phyloP scores from a whole-genome alignment of 176 grass and related monocot genomes.

The Bothriochloa decipiens region DNA sequence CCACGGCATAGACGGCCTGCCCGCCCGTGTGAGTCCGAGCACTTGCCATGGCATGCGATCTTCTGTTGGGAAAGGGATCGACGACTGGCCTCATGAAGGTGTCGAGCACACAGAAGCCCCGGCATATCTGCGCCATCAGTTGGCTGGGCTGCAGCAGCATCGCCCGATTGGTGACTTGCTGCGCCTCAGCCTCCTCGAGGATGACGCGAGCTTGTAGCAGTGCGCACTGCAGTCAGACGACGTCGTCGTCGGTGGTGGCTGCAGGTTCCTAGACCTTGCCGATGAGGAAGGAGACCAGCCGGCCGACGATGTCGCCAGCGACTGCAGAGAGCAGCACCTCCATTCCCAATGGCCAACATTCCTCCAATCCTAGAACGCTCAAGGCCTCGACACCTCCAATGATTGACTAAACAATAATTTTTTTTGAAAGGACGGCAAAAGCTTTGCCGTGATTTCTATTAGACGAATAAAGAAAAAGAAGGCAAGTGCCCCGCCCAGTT shows the following conservation, averaged over 20 bases:
- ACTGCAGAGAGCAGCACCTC: background rate
- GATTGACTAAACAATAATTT: background rate
- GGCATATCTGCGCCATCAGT: slow-evolving; percentile 5
- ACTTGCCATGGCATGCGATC: too few species aligned
- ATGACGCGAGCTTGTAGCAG: slow-evolving; percentile 1
- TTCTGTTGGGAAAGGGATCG: background rate
- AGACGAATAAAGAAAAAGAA: too few species aligned
- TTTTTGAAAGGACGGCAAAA: too few species aligned
- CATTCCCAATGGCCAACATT: background rate
- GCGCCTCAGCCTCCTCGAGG: slow-evolving; percentile 26
- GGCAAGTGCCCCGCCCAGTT: too few species aligned
- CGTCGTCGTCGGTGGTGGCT: background rate
- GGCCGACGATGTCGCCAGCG: slow-evolving; percentile 12
- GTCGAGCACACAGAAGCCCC: slow-evolving; percentile 6
- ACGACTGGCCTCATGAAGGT: background rate
- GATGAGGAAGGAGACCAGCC: slow-evolving; percentile 23
- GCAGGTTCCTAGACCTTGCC: background rate
- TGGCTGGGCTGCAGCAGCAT: slow-evolving; percentile 23
- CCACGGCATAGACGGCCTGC: too few species aligned
- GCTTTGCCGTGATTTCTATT: too few species aligned
- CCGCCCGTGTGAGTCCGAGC: too few species aligned
- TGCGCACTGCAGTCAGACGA: background rate
- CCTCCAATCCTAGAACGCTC: too few species aligned
- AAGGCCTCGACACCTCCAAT: too few species aligned
- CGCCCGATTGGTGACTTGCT: slow-evolving; percentile 4